Evolutionary conservation across 352 stramenopile species (phyloP).

Genomic region (Phytophthora brassicae): DNA sequence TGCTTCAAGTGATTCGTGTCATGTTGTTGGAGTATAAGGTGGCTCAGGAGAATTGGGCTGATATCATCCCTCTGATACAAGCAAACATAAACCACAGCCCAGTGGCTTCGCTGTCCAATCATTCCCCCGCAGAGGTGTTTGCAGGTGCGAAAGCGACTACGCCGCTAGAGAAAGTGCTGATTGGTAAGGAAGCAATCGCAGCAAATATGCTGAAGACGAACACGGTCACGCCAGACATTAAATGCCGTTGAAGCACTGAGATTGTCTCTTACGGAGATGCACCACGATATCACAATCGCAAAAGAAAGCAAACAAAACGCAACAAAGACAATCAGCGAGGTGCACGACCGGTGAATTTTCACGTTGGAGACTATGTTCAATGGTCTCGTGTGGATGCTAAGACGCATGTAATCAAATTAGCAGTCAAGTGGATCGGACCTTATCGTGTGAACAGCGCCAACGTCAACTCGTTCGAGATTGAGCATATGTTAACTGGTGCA

Average conservation of each 20-base stretch:
- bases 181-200: not conserved
- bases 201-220: too few relatives aligned
- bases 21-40: constrained; percentile 7
- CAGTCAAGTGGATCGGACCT: constrained; percentile 9
- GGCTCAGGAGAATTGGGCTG: constrained; percentile 5
- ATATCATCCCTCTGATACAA: not conserved
- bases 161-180: not conserved
- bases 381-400: constrained; percentile 15
- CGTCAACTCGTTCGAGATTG: constrained; percentile 13
- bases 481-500: not conserved
- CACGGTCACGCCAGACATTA: too few relatives aligned
- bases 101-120: not conserved
- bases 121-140: constrained; percentile 7
- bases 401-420: constrained; percentile 7
- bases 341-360: constrained; percentile 5
- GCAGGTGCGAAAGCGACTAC: constrained; percentile 2
- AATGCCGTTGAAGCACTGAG: too few relatives aligned
- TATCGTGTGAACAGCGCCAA: constrained; percentile 11
- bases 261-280: too few relatives aligned
- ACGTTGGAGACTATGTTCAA: constrained; percentile 11
- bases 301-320: too few relatives aligned
- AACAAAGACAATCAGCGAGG: constrained; percentile 13
- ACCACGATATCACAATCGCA: too few relatives aligned
- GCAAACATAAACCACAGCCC: constrained; percentile 15
- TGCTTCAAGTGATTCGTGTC: constrained; percentile 2